A percentile compares a stretch with the other conserved stretches of the same genome.
These are phyloP conservation scores for Tolypocladium guangdongense DNA, from an alignment of 2,329 filamentous ascomycete species.

Conservation along the genomic window DNA sequence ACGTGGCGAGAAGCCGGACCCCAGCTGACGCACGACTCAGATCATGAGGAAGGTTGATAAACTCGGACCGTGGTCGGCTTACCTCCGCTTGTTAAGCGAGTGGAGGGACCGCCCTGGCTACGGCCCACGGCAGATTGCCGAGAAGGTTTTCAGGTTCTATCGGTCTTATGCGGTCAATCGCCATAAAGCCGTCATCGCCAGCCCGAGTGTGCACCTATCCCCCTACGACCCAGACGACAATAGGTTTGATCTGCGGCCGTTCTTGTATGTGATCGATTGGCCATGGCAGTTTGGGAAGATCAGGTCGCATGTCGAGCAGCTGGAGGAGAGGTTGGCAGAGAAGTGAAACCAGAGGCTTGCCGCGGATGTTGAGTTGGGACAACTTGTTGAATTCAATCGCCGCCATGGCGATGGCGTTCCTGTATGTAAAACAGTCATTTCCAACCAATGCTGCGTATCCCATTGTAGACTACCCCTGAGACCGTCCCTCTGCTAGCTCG, in stretches of 20 bases:
- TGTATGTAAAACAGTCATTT: no score
- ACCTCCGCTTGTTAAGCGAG: conserved; percentile 25
- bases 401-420: no score
- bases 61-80: conserved; percentile 28
- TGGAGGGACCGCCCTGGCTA: conserved; percentile 22
- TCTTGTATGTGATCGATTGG: conserved; percentile 27
- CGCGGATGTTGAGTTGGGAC: no score
- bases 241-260: conserved; percentile 26
- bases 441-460: no score
- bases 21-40: background rate
- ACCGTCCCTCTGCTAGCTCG: no score
- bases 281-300: conserved; percentile 32
- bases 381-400: no score
- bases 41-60: conserved; percentile 28
- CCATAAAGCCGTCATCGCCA: conserved; percentile 53
- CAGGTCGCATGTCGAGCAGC: conserved; percentile 19
- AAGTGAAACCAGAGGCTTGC: background rate
- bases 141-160: conserved; percentile 32
- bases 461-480: no score
- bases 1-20: no score
- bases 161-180: conserved; percentile 48
- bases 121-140: conserved; percentile 24
- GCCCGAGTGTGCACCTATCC: conserved; percentile 39
- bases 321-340: conserved; percentile 15
- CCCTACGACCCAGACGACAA: conserved; percentile 25